Conservation (phyloP, 192 early-diverging fungal genomes). For the Irineochytrium annulatum region DNA sequence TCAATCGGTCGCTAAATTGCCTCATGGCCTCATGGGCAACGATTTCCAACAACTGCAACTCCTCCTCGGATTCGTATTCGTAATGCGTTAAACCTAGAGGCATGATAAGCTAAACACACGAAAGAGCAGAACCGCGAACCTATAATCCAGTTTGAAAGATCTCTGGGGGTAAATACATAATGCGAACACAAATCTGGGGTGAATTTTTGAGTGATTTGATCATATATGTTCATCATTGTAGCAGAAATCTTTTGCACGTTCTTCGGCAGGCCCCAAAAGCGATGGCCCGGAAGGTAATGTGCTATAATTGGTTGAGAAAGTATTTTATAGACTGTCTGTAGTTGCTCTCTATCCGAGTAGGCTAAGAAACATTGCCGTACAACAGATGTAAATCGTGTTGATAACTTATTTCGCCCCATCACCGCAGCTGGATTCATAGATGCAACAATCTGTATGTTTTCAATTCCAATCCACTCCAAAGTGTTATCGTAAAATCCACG, state of each 20-base stretch:
- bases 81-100: conserved; percentile 39
- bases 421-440: conserved; percentile 53
- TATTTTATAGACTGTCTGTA: conserved; percentile 41
- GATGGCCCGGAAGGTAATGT: conserved; percentile 24
- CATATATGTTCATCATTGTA: conserved; percentile 48
- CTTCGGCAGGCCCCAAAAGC: conserved; percentile 40
- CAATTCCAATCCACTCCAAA: conserved; percentile 56
- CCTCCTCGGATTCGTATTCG: conserved; percentile 32
- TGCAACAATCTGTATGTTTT: conserved; percentile 55
- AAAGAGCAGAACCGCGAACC: too few relatives aligned
- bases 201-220: conserved; percentile 41
- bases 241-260: conserved; percentile 41
- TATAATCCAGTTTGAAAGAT: conserved; percentile 44
- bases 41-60: conserved; percentile 36
- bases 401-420: conserved; percentile 47
- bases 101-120: too few relatives aligned
- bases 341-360: conserved; percentile 46
- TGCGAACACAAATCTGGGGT: conserved; percentile 46
- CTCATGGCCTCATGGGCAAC: conserved; percentile 46
- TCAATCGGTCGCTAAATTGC: conserved; percentile 49
- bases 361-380: conserved; percentile 39
- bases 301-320: conserved; percentile 37
- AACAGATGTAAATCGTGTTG: conserved; percentile 52
- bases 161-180: conserved; percentile 53
- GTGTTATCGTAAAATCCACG: conserved; percentile 49